Percentiles rank a stretch among this genome's conserved stretches.
phyloP scores from a whole-genome alignment of 1,284 basidiomycete species.

The Phellopilus nigrolimitatus region DNA sequence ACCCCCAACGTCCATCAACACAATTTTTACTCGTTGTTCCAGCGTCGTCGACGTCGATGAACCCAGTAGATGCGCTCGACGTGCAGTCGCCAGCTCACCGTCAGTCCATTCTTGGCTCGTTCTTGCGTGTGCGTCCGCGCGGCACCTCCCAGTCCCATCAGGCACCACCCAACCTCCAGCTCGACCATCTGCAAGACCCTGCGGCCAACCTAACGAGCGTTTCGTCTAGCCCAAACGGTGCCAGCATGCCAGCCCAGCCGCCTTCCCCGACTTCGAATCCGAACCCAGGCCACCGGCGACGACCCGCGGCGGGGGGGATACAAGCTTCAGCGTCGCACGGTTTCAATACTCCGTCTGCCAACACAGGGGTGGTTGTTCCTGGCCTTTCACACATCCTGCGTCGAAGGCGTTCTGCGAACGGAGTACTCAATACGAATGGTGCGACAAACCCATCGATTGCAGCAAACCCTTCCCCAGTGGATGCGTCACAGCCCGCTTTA shows the following conservation, averaged over 20 bases:
- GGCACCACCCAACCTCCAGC: constrained; percentile 11
- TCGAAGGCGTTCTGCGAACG: constrained; percentile 23
- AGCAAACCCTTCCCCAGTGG: neutral
- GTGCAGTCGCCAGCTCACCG: constrained; percentile 24
- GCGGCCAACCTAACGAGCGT: too few species aligned
- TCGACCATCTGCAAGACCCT: constrained; percentile 1
- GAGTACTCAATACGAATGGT: constrained; percentile 5
- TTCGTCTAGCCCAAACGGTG: constrained; percentile 1
- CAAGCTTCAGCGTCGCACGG: constrained; percentile 7
- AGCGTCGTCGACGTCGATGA: constrained; percentile 11
- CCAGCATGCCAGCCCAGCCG: constrained; percentile 11
- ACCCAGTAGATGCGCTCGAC: constrained; percentile 12
- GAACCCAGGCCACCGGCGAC: constrained; percentile 16
- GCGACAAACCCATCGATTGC: neutral
- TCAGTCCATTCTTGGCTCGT: constrained; percentile 36
- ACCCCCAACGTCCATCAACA: constrained; percentile 7
- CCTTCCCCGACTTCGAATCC: constrained; percentile 6
- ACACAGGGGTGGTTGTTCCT: constrained; percentile 2
- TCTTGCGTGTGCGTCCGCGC: constrained; percentile 35
- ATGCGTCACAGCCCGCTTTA: neutral
- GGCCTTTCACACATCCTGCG: constrained; percentile 21
- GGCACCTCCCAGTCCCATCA: constrained; percentile 36
- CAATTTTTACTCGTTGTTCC: neutral
- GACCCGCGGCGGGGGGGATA: constrained; percentile 5
- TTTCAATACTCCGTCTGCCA: constrained; percentile 3